Evolutionary conservation across 441 rosid species (phyloP).

Genomic region (Populus trichocarpa): DNA sequence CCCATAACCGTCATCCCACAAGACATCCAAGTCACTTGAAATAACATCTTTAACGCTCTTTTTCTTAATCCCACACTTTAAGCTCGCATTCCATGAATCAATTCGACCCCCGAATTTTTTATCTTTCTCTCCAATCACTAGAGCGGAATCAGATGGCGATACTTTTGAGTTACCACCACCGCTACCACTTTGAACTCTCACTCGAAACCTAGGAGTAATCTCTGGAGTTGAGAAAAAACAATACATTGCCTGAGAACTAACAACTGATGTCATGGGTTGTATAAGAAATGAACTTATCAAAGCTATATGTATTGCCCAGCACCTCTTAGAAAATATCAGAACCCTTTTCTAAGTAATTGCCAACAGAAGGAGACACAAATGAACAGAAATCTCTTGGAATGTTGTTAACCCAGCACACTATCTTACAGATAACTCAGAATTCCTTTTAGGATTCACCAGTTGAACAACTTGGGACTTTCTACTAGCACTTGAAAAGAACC

Average conservation of each 20-base stretch:
- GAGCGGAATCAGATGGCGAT: conserved; percentile 31
- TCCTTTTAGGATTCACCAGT: not conserved
- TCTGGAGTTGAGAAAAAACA: conserved; percentile 19
- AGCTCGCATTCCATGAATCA: conserved; percentile 47
- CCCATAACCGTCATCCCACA: conserved; percentile 96
- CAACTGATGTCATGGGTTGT: conserved; percentile 36
- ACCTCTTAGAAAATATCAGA: not conserved
- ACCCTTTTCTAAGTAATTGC: not conserved
- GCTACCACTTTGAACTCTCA: conserved; percentile 42
- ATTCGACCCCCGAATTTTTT: conserved; percentile 15
- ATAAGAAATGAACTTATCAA: conserved; percentile 8
- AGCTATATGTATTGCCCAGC: not conserved
- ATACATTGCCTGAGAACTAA: conserved; percentile 27
- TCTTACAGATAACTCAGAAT: not conserved
- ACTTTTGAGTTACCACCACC: conserved; percentile 27
- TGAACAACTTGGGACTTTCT: not conserved
- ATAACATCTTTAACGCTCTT: conserved; percentile 25
- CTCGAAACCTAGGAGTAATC: conserved; percentile 32
- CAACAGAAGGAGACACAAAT: not conserved
- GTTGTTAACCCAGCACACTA: not conserved
- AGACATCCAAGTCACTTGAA: conserved; percentile 41
- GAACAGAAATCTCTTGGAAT: not conserved
- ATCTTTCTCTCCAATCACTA: conserved; percentile 15
- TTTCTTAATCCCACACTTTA: conserved; percentile 24
- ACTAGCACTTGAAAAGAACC: not conserved